Base-by-base conservation (phyloP, 2,329 filamentous ascomycete species). In the Sphaerulina vaccinii region DNA sequence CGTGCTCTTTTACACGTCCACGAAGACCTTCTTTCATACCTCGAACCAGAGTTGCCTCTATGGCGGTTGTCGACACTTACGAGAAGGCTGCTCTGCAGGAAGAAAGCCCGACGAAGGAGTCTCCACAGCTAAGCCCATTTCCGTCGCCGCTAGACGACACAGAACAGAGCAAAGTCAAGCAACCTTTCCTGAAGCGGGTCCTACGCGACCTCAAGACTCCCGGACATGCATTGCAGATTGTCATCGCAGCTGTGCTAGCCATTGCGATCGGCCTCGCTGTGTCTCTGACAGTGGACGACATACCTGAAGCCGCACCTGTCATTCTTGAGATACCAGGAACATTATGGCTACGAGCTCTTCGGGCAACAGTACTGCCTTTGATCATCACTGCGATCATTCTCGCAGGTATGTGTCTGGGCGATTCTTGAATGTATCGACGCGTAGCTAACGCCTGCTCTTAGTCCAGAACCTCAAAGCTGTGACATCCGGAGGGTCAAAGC, bases 351-450 rank as follows among this genome's bases (percentile, higher is more conserved):
- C 70, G 78, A 2, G 71, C 73, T 16, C 67, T 80, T 16, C 72
- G 73, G 50, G 75, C 75, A 16, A 73, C 77, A 10, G 77, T 80
- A 0, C 67, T 80, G 1, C 77, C 77, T 1, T 64, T 80, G 48
- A 80, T 80, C 36, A 67, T 79, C 21, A 73, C 71, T 6, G 76
- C 78, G 19, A 79, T 80, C 70, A 73, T 80, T 40, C 68, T 79
- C 15, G 43, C 43, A 5, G 43, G 43, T 19, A 46, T 2, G 43
- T 27, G 18, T 15, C 16, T 35, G 13, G 11, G 27, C 7, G 27
- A 32, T 13, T 7, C 7, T 7, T 32, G 27, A 32, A 13, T 32
- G 7, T 7, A 13, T 7, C 27, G 7, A 32, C 27, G 11, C 13
- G 13, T 35, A n/a, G n/a, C 32, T 35, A n/a, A 35, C 32, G 5